phyloP scores from a whole-genome alignment of 202 grass and related monocot species.

The Carex sylvatica region DNA sequence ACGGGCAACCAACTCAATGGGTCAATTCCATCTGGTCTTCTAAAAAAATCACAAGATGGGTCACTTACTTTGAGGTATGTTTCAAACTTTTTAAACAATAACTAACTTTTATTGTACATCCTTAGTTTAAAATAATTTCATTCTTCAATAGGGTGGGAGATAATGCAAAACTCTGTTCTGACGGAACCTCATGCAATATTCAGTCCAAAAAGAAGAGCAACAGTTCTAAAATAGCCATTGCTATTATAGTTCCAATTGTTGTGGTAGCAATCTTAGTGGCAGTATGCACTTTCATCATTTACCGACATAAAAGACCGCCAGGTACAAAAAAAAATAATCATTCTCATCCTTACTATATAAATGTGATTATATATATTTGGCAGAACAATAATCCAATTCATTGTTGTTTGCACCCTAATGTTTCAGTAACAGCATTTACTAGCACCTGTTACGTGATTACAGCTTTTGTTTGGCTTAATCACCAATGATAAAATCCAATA shows the following conservation, averaged over 20 bases:
- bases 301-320: neutral
- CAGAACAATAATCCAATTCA: neutral
- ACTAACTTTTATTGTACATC: neutral
- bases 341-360: neutral
- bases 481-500: neutral
- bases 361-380: neutral
- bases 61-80: slow-evolving; percentile 42
- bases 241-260: slow-evolving; percentile 33
- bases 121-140: neutral
- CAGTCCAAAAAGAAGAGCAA: slow-evolving; percentile 30
- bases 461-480: neutral
- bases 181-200: slow-evolving; percentile 22
- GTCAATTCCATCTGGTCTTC: slow-evolving; percentile 41
- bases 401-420: neutral
- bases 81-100: neutral
- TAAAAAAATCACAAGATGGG: slow-evolving; percentile 44
- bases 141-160: slow-evolving; percentile 3
- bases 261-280: neutral
- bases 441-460: neutral
- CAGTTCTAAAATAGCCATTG: slow-evolving; percentile 19
- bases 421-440: neutral
- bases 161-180: slow-evolving; percentile 28
- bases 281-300: neutral
- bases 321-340: slow-evolving; percentile 10
- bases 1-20: slow-evolving; percentile 48